Conservation (phyloP, 192 early-diverging fungal species). For the Chytriomyces confervae region DNA sequence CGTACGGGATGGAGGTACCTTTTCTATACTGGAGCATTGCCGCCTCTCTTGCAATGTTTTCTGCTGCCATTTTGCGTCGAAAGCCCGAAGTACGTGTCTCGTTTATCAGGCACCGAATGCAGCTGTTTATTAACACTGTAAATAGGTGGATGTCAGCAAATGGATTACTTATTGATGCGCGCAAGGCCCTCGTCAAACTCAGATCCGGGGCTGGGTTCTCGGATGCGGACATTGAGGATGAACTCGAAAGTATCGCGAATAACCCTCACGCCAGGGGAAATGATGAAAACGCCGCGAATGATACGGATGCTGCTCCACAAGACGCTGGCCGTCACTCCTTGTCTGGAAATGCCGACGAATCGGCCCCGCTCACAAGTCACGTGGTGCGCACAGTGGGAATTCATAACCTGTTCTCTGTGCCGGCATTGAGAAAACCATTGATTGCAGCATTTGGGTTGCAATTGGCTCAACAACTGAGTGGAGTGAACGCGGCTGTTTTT, state of each 20-base stretch:
- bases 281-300: not conserved
- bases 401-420: conserved; percentile 58
- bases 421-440: conserved; percentile 66
- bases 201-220: conserved; percentile 39
- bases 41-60: conserved; percentile 68
- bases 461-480: conserved; percentile 84
- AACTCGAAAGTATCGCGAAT: conserved; percentile 56
- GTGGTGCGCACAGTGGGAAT: conserved; percentile 54
- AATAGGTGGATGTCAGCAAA: conserved; percentile 65
- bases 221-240: conserved; percentile 61
- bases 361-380: not conserved
- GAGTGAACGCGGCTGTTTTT: conserved; percentile 89
- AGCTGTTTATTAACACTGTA: not conserved
- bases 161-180: conserved; percentile 63
- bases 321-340: not conserved
- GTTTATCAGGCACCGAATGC: not conserved
- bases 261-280: conserved; percentile 24
- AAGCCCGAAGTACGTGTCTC: conserved; percentile 60
- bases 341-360: not conserved
- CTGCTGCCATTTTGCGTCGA: conserved; percentile 80
- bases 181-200: conserved; percentile 64
- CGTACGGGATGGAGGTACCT: conserved; percentile 73
- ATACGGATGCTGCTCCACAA: not conserved
- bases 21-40: conserved; percentile 50
- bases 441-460: conserved; percentile 72